phyloP scores from a whole-genome alignment of 73 alveolate genomes.

The Breviolum minutum region DNA sequence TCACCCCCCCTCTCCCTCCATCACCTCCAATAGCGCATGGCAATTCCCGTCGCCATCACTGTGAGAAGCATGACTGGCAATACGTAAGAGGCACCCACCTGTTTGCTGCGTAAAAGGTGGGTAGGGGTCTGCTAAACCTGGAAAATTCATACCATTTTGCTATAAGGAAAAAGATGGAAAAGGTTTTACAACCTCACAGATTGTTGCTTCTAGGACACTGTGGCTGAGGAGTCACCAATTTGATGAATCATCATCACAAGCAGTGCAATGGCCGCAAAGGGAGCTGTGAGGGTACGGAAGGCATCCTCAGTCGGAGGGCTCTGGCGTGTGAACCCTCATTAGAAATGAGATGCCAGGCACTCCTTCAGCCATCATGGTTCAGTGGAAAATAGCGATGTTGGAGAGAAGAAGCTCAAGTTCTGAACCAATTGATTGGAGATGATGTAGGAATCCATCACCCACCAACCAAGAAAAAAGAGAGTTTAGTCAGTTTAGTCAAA shows the following conservation, averaged over 20 bases:
- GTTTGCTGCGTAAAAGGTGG: neutral
- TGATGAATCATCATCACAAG: conserved; percentile 60
- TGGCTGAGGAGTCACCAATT: conserved; percentile 34
- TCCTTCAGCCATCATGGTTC: too few relatives aligned
- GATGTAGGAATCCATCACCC: neutral
- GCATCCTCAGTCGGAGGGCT: neutral
- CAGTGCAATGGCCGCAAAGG: neutral
- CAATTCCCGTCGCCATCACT: neutral
- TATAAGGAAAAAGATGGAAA: too few relatives aligned
- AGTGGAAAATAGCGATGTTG: too few relatives aligned
- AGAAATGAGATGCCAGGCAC: too few relatives aligned
- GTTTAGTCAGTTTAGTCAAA: too few relatives aligned
- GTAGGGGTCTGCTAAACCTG: too few relatives aligned
- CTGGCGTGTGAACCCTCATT: too few relatives aligned
- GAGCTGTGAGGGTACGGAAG: neutral
- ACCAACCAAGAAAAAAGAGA: too few relatives aligned
- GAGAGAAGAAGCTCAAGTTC: too few relatives aligned
- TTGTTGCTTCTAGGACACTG: neutral
- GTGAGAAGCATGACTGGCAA: conserved; percentile 38
- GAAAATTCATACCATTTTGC: too few relatives aligned
- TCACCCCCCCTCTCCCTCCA: neutral
- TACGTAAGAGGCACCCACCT: conserved; percentile 70
- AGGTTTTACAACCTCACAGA: too few relatives aligned
- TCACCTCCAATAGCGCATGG: conserved; percentile 48
- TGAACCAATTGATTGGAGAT: neutral